Evolutionary conservation across 352 stramenopile species (phyloP).

Genomic region (Pythium brachiatum): DNA sequence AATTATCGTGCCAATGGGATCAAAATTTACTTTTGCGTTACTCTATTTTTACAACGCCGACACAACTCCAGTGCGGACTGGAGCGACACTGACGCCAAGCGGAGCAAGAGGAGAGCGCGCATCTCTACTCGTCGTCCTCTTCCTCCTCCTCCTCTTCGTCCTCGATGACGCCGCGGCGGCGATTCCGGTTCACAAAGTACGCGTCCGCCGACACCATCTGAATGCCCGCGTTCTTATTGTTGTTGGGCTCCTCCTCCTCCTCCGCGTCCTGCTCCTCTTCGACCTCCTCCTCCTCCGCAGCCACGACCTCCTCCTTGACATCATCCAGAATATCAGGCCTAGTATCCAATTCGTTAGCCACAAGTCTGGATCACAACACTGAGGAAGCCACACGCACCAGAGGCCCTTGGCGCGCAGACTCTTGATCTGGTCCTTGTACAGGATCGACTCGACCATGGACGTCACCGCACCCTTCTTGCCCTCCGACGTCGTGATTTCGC

Average conservation of each 20-base stretch:
- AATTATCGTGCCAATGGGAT: background rate
- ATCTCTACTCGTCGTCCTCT: constrained; percentile 37
- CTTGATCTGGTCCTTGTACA: constrained; percentile 99
- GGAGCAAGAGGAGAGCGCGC: background rate
- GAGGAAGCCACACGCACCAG: constrained; percentile 88
- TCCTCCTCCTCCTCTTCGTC: constrained; percentile 70
- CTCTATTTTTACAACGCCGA: constrained; percentile 24
- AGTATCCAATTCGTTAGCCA: constrained; percentile 1
- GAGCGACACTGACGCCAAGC: too few relatives aligned
- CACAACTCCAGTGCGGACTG: too few relatives aligned
- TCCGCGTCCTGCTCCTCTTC: constrained; percentile 6
- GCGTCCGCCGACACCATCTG: constrained; percentile 50
- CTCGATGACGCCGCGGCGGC: constrained; percentile 68
- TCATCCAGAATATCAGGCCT: constrained; percentile 64
- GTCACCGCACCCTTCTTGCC: constrained; percentile 89
- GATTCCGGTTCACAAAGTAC: constrained; percentile 77
- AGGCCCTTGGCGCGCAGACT: constrained; percentile 93
- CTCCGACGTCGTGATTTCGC: constrained; percentile 64
- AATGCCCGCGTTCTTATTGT: constrained; percentile 38
- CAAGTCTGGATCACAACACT: background rate
- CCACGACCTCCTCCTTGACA: constrained; percentile 12
- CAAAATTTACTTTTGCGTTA: constrained; percentile 3
- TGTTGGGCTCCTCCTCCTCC: constrained; percentile 21
- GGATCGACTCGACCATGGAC: constrained; percentile 94
- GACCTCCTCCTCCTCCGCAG: constrained; percentile 15